These are phyloP conservation scores for Prunus padus DNA, from an alignment of 306 rosid genomes.

Conservation along the genomic window DNA sequence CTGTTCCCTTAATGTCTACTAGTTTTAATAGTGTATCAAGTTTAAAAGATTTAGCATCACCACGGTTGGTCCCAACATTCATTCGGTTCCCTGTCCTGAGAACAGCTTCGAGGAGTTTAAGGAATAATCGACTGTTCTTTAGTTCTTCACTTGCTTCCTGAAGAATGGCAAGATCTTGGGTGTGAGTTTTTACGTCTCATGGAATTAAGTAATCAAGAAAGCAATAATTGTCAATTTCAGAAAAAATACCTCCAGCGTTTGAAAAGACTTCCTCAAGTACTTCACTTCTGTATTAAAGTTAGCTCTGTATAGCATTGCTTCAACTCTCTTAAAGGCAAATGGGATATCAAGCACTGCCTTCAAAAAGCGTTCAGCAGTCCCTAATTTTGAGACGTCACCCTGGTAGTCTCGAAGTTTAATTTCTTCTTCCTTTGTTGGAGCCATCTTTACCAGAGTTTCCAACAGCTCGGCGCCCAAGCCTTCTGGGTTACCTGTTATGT, in stretches of 20 bases:
- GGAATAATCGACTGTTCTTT: constrained; percentile 83
- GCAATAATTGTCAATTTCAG: constrained; percentile 5
- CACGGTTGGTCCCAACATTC: constrained; percentile 96
- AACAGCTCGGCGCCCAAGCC: constrained; percentile 88
- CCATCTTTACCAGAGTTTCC: constrained; percentile 98
- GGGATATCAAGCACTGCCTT: constrained; percentile 89
- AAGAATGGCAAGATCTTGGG: constrained; percentile 17
- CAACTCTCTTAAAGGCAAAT: constrained; percentile 88
- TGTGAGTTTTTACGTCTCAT: constrained; percentile 29
- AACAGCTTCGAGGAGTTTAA: constrained; percentile 97
- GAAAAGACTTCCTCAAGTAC: constrained; percentile 83
- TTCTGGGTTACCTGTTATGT: constrained; percentile 78
- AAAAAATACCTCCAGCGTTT: constrained; percentile 73
- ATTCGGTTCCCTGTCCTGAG: constrained; percentile 98
- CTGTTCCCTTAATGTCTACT: constrained; percentile 92
- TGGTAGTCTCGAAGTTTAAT: constrained; percentile 70
- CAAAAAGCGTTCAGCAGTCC: constrained; percentile 94
- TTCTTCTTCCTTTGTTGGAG: constrained; percentile 99
- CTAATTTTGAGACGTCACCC: constrained; percentile 81
- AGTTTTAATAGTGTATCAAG: constrained; percentile 90
- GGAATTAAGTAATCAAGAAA: constrained; percentile 23
- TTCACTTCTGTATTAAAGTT: constrained; percentile 89
- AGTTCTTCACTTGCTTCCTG: constrained; percentile 93
- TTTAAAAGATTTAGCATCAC: constrained; percentile 94
- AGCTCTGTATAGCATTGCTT: constrained; percentile 97